Evolutionary conservation across 2,329 filamentous ascomycete species (phyloP).

Genomic region (Alternaria consortialis): DNA sequence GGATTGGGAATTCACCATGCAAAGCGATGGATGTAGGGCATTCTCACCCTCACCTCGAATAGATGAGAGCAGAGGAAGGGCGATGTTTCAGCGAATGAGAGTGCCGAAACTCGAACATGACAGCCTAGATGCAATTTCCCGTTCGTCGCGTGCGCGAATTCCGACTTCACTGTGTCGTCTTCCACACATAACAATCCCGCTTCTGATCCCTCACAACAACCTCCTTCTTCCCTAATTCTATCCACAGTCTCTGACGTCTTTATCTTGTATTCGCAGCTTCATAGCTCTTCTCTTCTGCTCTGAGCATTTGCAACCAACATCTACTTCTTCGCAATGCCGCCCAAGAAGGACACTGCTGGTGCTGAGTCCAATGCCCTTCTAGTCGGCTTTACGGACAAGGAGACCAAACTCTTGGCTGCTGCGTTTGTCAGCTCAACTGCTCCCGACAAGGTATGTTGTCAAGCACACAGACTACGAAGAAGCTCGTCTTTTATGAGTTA

Average conservation of each 20-base stretch:
- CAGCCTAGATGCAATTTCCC: slow-evolving; percentile 6
- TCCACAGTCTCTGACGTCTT: neutral
- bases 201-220: neutral
- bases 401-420: slow-evolving; percentile 43
- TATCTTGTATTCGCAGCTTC: neutral
- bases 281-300: neutral
- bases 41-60: neutral
- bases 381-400: slow-evolving; percentile 33
- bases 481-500: too few relatives aligned
- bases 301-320: neutral
- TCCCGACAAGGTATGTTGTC: slow-evolving; percentile 37
- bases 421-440: slow-evolving; percentile 39
- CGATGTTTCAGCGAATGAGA: neutral
- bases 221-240: neutral
- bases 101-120: neutral
- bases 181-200: slow-evolving; percentile 8
- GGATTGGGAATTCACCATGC: neutral
- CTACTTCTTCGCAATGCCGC: slow-evolving; percentile 29
- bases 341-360: slow-evolving; percentile 31
- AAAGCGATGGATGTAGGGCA: neutral
- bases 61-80: neutral
- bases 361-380: slow-evolving; percentile 17
- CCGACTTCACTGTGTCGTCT: slow-evolving; percentile 17
- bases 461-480: too few relatives aligned
- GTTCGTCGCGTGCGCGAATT: neutral